Evolutionary conservation across 1,139 yeast species (phyloP).

Genomic region (Saccharomycopsis hybrid): DNA sequence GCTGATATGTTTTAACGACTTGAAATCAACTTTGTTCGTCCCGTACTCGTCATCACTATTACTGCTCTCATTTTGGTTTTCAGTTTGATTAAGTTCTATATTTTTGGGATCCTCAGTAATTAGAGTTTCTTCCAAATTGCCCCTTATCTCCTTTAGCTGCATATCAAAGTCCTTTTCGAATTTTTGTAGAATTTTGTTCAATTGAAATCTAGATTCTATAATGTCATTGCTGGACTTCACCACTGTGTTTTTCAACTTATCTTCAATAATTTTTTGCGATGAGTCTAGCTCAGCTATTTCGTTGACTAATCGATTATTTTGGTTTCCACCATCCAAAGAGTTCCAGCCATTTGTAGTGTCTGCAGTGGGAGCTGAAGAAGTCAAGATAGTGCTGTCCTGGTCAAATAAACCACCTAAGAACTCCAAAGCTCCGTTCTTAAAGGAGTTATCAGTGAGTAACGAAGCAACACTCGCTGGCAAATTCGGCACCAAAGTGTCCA

Average conservation of each 20-base stretch:
- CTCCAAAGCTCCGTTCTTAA: constrained; percentile 23
- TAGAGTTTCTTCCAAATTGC: not conserved
- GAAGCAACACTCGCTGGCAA: not conserved
- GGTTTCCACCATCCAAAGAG: constrained; percentile 8
- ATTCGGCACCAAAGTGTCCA: not conserved
- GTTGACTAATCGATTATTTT: constrained; percentile 28
- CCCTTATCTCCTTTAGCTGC: constrained; percentile 31
- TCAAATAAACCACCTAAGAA: constrained; percentile 24
- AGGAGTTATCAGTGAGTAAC: constrained; percentile 7
- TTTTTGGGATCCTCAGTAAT: no score
- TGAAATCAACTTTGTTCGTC: constrained; percentile 2
- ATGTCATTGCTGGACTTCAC: constrained; percentile 30
- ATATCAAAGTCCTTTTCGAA: constrained; percentile 30
- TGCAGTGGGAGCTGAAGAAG: no score
- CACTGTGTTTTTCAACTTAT: constrained; percentile 31
- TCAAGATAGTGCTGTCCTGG: not conserved
- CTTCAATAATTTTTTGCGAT: constrained; percentile 33
- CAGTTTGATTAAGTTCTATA: not conserved
- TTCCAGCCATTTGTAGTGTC: not conserved
- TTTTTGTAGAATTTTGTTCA: constrained; percentile 26
- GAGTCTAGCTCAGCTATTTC: constrained; percentile 47
- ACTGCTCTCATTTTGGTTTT: constrained; percentile 3
- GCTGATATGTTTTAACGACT: constrained; percentile 18
- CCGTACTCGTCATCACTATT: constrained; percentile 14
- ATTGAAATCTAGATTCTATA: constrained; percentile 29